Conservation (phyloP, 139 green algal species). For the Zygnema cylindricum region DNA sequence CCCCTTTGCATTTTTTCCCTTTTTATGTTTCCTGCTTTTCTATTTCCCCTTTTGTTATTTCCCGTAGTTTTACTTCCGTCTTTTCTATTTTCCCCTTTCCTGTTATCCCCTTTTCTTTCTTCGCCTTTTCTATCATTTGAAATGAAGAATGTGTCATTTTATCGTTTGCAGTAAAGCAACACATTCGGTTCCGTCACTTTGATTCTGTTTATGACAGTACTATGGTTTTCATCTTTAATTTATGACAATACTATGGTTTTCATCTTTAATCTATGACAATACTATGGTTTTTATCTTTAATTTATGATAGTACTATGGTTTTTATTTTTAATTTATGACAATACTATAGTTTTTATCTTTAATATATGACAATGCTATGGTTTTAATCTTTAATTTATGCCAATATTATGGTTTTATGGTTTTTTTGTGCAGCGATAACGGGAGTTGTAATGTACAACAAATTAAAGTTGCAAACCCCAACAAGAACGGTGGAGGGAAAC, state of each 20-base stretch:
- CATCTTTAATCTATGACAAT: too few relatives aligned
- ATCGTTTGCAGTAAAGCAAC: too few relatives aligned
- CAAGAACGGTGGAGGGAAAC: not conserved
- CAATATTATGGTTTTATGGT: not conserved
- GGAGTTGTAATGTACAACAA: slow-evolving; percentile 42
- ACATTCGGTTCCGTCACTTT: too few relatives aligned
- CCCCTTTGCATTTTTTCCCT: not conserved
- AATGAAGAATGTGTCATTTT: too few relatives aligned
- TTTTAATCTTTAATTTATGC: not conserved
- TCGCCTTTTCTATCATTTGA: not conserved
- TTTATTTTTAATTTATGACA: too few relatives aligned
- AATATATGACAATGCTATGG: too few relatives aligned
- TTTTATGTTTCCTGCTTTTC: not conserved
- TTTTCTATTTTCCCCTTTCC: not conserved
- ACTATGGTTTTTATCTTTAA: too few relatives aligned
- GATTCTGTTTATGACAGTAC: too few relatives aligned
- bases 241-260: too few relatives aligned
- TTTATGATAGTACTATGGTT: too few relatives aligned
- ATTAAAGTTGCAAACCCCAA: not conserved
- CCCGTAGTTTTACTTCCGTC: not conserved
- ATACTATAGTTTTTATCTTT: too few relatives aligned
- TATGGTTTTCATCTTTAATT: too few relatives aligned
- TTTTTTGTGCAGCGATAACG: slow-evolving; percentile 8
- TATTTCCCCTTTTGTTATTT: not conserved
- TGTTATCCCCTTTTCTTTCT: not conserved